Evolutionary conservation across 2,329 filamentous ascomycete species (phyloP), one percentile per base, ranked within the genome.

Genomic region (Penicillium corylophilum): DNA sequence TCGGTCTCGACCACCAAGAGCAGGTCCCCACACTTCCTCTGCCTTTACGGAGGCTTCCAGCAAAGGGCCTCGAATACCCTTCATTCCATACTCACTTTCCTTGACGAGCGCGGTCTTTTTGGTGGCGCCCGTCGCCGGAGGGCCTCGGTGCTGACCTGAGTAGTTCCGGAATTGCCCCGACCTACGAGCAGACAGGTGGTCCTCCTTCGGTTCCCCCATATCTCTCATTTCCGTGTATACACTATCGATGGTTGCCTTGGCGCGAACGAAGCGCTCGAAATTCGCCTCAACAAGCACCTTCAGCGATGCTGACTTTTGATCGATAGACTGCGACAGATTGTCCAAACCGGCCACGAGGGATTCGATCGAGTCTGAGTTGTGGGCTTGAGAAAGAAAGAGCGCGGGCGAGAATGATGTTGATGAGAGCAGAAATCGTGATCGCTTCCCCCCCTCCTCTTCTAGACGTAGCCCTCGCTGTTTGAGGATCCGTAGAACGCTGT

Each of bases 231-330:
- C 94, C 56, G 87, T 95, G 74, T 99, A 99, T 46, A 99, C 94
- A 74, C 95, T 95, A 75, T 99, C 94, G 65, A 99, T 97, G 7
- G 93, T 97, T 16, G 93, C 90, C 72, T 99, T 99, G 39, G 94
- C 94, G 57, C 90, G 88, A 50, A 99, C 94, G 76, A 99, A 99
- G 60, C 93, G 88, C 73, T 99, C 95, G 68, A 99, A 99, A 71
- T 99, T 99, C 58, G 90, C 93, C 72, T 99, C 94, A 22, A 99
- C 94, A 16, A 99, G 81, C 10, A 95, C 89, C 70, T 99, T 99
- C 55, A 99, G 82, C 4, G 92, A 96, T 0, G 93, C 94, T 0
- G 93, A 96, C 72, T 99, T 99, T 74, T 97, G 90, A 65, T 97
- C 94, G 65, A 99, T 99, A 1, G 93, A 96, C 55, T 84, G 83